phyloP scores from a whole-genome alignment of 768 basidiomycete genomes.

The Xerocomus potaroensis region DNA sequence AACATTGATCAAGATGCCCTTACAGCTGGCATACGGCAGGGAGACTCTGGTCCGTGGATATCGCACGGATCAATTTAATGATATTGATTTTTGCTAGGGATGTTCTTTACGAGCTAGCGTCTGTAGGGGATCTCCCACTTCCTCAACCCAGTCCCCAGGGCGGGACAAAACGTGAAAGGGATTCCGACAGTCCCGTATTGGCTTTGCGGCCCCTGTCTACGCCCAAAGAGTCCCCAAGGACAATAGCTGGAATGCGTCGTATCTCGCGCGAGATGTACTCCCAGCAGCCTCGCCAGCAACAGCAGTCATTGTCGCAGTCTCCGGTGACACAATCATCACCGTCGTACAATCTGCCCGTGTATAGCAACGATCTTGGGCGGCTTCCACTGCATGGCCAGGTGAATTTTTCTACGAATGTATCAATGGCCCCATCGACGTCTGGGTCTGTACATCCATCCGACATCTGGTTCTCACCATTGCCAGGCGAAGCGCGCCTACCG shows the following conservation, averaged over 20 bases:
- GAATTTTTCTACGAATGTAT: conserved; percentile 6
- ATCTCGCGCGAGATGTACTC: conserved; percentile 23
- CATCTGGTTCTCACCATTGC: conserved; percentile 21
- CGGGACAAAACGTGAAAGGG: conserved; percentile 60
- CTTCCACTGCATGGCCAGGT: conserved; percentile 41
- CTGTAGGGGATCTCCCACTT: conserved; percentile 65
- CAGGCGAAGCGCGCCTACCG: neutral
- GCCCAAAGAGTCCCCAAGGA: conserved; percentile 19
- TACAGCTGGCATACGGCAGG: conserved; percentile 48
- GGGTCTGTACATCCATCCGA: conserved; percentile 3
- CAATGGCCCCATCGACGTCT: conserved; percentile 1
- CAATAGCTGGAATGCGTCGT: conserved; percentile 35
- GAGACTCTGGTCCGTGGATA: conserved; percentile 40
- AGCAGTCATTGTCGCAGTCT: conserved; percentile 1
- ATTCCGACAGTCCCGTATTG: conserved; percentile 44
- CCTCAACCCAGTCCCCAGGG: conserved; percentile 51
- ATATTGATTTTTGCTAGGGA: conserved; percentile 43
- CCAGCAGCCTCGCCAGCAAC: conserved; percentile 9
- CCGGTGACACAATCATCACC: conserved; percentile 8
- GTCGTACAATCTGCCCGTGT: conserved; percentile 45
- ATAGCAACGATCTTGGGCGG: conserved; percentile 54
- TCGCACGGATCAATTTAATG: neutral
- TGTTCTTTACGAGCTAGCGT: conserved; percentile 67
- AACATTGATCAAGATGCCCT: neutral
- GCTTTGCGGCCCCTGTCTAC: conserved; percentile 1